Percentiles rank a stretch among this genome's conserved stretches.
These are phyloP conservation scores for Vanderwaltozyma tropicalis DNA, from an alignment of 805 yeast species.

Conservation along the genomic window DNA sequence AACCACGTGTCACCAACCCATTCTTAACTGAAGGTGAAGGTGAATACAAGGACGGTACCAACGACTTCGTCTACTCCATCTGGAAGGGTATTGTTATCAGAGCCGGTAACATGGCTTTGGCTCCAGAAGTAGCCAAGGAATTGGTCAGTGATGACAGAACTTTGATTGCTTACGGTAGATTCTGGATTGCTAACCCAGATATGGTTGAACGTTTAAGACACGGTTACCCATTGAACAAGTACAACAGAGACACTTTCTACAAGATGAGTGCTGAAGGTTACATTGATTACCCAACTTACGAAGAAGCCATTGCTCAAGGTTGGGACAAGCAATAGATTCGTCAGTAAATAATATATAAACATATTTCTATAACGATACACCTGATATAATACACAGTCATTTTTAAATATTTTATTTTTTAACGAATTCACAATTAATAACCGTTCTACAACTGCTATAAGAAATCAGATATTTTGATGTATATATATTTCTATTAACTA, in stretches of 20 bases:
- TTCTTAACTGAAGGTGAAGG: conserved; percentile 20
- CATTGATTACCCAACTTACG: conserved; percentile 33
- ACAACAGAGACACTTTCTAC: conserved; percentile 43
- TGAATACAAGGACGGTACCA: conserved; percentile 23
- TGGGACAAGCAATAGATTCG: conserved; percentile 5
- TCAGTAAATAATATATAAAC: background rate
- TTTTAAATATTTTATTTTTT: background rate
- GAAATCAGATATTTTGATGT: background rate
- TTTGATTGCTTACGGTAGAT: conserved; percentile 36
- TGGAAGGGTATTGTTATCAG: conserved; percentile 38
- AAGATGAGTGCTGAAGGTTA: conserved; percentile 31
- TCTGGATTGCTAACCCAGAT: conserved; percentile 47
- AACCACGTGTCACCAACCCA: conserved; percentile 31
- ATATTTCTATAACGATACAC: background rate
- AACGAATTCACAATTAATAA: background rate
- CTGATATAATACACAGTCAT: background rate
- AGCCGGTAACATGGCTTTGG: conserved; percentile 30
- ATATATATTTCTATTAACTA: background rate
- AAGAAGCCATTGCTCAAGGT: conserved; percentile 16
- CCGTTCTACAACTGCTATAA: background rate
- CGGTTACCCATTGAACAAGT: conserved; percentile 32
- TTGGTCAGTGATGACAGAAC: conserved; percentile 34
- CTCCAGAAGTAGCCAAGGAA: conserved; percentile 21
- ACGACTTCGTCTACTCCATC: conserved; percentile 32
- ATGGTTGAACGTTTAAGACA: conserved; percentile 34